Percentiles rank a stretch among this genome's conserved stretches.
Conservation (phyloP, 75 land plant species). For the Picea glauca region DNA sequence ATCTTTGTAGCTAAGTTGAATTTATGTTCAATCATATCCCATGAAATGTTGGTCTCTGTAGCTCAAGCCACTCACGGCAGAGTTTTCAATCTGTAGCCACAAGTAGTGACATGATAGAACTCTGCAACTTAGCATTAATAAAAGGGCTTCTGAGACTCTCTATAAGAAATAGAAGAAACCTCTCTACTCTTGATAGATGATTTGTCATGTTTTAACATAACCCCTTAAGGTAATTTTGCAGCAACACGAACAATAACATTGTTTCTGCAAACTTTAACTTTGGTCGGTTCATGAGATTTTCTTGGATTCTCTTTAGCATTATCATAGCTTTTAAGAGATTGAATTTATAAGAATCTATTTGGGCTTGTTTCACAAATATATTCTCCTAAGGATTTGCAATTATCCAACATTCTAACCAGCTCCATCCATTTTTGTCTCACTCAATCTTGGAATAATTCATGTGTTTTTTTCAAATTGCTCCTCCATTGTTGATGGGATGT, state of each 20-base stretch:
- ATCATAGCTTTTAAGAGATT: constrained; percentile 18
- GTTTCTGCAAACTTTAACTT: constrained; percentile 58
- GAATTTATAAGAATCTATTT: constrained; percentile 14
- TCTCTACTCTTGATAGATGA: constrained; percentile 11
- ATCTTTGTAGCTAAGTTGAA: background rate
- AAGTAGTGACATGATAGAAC: background rate
- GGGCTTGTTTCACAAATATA: constrained; percentile 38
- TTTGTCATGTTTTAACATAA: constrained; percentile 3
- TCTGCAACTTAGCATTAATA: background rate
- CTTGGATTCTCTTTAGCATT: constrained; percentile 11
- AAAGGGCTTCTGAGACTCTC: background rate
- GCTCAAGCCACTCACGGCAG: background rate
- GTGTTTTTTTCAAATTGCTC: too few relatives aligned
- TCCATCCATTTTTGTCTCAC: too few relatives aligned
- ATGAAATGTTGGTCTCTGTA: background rate
- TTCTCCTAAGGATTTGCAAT: constrained; percentile 91
- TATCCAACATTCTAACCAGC: constrained; percentile 95
- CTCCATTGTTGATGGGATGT: too few relatives aligned
- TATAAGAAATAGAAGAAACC: background rate
- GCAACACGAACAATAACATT: constrained; percentile 43
- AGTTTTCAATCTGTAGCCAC: constrained; percentile 1
- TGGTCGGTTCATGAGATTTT: constrained; percentile 26
- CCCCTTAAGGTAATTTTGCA: constrained; percentile 35
- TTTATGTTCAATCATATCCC: background rate
- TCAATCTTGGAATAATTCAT: too few relatives aligned